phyloP scores from a whole-genome alignment of 1,284 basidiomycete genomes.

The Pseudozyma sp. region DNA sequence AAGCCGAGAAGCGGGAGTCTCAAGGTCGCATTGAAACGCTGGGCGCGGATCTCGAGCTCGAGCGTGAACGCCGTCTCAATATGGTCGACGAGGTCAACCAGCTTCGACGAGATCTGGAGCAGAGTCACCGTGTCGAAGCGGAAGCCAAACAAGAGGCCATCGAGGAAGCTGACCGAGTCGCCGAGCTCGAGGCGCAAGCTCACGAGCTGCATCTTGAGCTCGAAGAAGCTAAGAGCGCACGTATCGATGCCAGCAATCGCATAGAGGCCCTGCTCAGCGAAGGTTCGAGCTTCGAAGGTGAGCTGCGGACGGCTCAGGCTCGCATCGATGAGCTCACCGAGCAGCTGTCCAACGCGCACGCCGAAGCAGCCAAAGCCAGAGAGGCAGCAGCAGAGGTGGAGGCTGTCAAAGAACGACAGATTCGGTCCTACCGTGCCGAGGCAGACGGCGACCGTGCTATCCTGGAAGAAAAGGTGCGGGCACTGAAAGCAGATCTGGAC shows the following conservation, averaged over 20 bases:
- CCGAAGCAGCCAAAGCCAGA: slow-evolving; percentile 49
- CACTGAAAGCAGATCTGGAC: slow-evolving; percentile 48
- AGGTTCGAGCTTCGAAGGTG: slow-evolving; percentile 56
- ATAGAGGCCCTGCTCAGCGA: slow-evolving; percentile 61
- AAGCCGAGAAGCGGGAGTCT: slow-evolving; percentile 20
- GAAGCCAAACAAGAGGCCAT: slow-evolving; percentile 49
- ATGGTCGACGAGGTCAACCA: slow-evolving; percentile 61
- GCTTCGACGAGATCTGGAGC: slow-evolving; percentile 55
- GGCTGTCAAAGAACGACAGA: slow-evolving; percentile 49
- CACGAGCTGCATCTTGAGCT: slow-evolving; percentile 58
- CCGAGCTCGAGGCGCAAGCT: slow-evolving; percentile 56
- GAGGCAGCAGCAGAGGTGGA: slow-evolving; percentile 57
- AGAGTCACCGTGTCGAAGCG: slow-evolving; percentile 45
- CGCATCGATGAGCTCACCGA: slow-evolving; percentile 60
- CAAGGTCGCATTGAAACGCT: slow-evolving; percentile 27
- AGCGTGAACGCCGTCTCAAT: slow-evolving; percentile 56
- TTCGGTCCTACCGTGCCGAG: slow-evolving; percentile 59
- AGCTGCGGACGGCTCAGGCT: slow-evolving; percentile 55
- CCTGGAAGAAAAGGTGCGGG: slow-evolving; percentile 58
- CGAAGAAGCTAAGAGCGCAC: slow-evolving; percentile 57
- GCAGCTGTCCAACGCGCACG: slow-evolving; percentile 52
- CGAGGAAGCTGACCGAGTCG: slow-evolving; percentile 56
- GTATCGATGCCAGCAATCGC: slow-evolving; percentile 57
- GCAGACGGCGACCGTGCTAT: slow-evolving; percentile 64
- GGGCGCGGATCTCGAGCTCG: slow-evolving; percentile 50